phyloP scores from a whole-genome alignment of 192 early-diverging fungal genomes.

The Backusella parvicylindrica region DNA sequence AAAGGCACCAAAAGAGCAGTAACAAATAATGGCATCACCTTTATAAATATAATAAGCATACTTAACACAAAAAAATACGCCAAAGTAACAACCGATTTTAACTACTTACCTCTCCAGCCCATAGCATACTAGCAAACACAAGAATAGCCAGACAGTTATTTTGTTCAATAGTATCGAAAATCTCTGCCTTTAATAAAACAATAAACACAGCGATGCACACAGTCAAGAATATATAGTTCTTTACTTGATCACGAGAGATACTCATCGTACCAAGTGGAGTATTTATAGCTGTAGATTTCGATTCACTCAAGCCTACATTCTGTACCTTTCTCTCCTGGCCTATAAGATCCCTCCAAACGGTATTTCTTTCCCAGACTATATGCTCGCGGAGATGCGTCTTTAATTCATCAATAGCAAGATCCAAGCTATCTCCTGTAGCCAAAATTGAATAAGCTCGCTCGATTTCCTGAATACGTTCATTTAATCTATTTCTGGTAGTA shows the following conservation, averaged over 20 bases:
- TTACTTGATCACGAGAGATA: conserved; percentile 42
- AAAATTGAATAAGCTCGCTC: conserved; percentile 61
- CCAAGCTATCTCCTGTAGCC: conserved; percentile 55
- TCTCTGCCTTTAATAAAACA: conserved; percentile 47
- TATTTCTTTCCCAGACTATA: conserved; percentile 94
- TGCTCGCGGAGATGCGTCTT: conserved; percentile 80
- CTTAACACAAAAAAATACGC: background rate
- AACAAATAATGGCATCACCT: conserved; percentile 89
- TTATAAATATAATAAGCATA: background rate
- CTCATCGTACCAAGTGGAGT: conserved; percentile 49
- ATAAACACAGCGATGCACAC: conserved; percentile 54
- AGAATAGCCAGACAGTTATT: conserved; percentile 90
- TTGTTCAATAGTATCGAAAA: conserved; percentile 74
- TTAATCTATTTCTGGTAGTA: conserved; percentile 55
- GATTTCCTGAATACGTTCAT: conserved; percentile 58
- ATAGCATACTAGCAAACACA: conserved; percentile 83
- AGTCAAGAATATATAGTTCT: conserved; percentile 33
- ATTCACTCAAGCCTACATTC: conserved; percentile 52
- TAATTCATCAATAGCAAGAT: conserved; percentile 68
- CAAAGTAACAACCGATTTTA: background rate
- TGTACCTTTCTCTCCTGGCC: conserved; percentile 78
- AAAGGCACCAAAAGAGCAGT: conserved; percentile 88
- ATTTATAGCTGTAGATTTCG: conserved; percentile 20
- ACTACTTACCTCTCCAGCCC: conserved; percentile 81
- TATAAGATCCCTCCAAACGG: conserved; percentile 96